Percentiles rank a stretch among this genome's conserved stretches.
Conservation (phyloP, 345 rosid species). For the Gossypium anomalum region DNA sequence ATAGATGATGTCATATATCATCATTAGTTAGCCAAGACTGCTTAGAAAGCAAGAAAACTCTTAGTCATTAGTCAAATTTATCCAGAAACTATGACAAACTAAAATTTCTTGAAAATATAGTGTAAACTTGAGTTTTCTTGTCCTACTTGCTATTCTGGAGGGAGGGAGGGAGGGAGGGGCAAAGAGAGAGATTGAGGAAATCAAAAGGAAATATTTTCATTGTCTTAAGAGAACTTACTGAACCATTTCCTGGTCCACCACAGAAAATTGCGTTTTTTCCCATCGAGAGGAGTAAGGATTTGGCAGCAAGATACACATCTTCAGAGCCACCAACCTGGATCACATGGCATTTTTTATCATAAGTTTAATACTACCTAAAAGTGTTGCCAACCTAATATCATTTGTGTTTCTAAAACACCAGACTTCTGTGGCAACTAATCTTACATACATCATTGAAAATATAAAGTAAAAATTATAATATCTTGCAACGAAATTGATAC, state of each 20-base stretch:
- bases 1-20: not conserved
- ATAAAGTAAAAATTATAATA: not conserved
- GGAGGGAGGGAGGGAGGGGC: not conserved
- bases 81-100: not conserved
- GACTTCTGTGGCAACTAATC: not conserved
- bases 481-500: not conserved
- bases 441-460: not conserved
- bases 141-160: not conserved
- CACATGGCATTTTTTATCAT: constrained; percentile 18
- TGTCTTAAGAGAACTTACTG: constrained; percentile 50
- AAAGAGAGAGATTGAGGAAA: not conserved
- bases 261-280: constrained; percentile 74
- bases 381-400: not conserved
- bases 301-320: constrained; percentile 67
- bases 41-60: not conserved
- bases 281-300: constrained; percentile 70
- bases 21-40: not conserved
- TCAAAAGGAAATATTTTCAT: not conserved
- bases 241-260: constrained; percentile 92
- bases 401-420: not conserved
- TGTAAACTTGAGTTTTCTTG: not conserved
- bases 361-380: not conserved
- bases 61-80: not conserved
- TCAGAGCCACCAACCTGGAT: constrained; percentile 88
- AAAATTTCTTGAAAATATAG: not conserved